Conservation (phyloP, 106 monocot genomes). For the Hemerocallis citrina region DNA sequence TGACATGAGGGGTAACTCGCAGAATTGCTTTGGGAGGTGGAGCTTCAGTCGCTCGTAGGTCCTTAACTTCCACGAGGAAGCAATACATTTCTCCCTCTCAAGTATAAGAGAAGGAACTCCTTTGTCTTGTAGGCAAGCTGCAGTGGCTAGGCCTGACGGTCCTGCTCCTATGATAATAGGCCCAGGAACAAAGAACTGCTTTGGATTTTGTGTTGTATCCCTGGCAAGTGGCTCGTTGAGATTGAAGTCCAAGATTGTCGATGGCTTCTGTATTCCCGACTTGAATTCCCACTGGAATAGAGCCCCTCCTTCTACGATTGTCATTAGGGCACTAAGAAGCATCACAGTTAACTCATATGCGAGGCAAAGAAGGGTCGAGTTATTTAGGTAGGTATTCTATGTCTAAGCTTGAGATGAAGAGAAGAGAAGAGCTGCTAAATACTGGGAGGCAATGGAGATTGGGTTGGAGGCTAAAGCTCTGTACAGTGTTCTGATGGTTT, state of each 20-base stretch:
- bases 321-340: slow-evolving; percentile 3
- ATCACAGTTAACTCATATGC: neutral
- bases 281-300: slow-evolving; percentile 4
- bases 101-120: slow-evolving; percentile 68
- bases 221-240: slow-evolving; percentile 5
- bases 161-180: slow-evolving; percentile 79
- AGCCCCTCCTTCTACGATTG: slow-evolving; percentile 4
- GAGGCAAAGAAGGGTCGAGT: neutral
- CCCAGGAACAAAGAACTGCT: slow-evolving; percentile 56
- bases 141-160: slow-evolving; percentile 66
- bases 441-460: neutral
- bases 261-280: neutral
- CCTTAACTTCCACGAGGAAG: slow-evolving; percentile 59
- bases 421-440: neutral
- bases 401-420: neutral
- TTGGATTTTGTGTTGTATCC: slow-evolving; percentile 3
- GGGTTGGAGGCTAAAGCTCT: neutral
- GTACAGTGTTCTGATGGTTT: neutral
- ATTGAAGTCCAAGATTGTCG: slow-evolving; percentile 3
- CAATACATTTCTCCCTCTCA: slow-evolving; percentile 59
- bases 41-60: slow-evolving; percentile 67
- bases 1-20: slow-evolving; percentile 61
- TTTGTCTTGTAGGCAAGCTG: slow-evolving; percentile 56
- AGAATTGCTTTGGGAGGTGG: slow-evolving; percentile 78
- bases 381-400: neutral